Percentiles rank a stretch among this genome's conserved stretches.
phyloP scores from a whole-genome alignment of 805 yeast genomes.

The Myxozyma lipomycoides region DNA sequence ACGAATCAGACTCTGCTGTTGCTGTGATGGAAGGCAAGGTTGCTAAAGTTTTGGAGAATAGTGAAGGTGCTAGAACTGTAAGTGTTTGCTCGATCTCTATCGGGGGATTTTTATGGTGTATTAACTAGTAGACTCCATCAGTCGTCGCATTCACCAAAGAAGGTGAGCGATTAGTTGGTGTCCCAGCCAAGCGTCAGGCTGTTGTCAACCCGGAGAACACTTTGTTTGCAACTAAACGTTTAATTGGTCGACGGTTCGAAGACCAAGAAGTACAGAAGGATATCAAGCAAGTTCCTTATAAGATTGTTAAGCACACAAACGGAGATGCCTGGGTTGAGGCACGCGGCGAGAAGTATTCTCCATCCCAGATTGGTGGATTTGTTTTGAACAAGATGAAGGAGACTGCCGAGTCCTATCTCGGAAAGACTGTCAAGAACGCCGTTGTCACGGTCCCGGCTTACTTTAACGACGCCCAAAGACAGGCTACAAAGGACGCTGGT shows the following conservation, averaged over 20 bases:
- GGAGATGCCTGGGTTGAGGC: slow-evolving; percentile 98
- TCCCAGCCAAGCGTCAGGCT: slow-evolving; percentile 94
- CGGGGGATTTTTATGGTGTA: not conserved
- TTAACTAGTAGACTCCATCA: slow-evolving; percentile 61
- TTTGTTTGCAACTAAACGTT: slow-evolving; percentile 88
- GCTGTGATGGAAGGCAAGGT: slow-evolving; percentile 75
- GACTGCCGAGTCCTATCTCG: slow-evolving; percentile 89
- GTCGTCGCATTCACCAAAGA: slow-evolving; percentile 91
- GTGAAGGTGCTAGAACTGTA: slow-evolving; percentile 65
- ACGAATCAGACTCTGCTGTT: slow-evolving; percentile 60
- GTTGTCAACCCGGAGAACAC: slow-evolving; percentile 93
- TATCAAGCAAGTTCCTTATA: slow-evolving; percentile 81
- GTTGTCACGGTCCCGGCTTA: slow-evolving; percentile 89
- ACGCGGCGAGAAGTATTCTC: slow-evolving; percentile 82
- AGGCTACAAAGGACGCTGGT: slow-evolving; percentile 95
- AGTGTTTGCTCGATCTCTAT: not conserved
- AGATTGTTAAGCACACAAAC: slow-evolving; percentile 81
- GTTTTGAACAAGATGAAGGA: slow-evolving; percentile 95
- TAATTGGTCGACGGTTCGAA: slow-evolving; percentile 88
- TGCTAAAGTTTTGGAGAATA: slow-evolving; percentile 75
- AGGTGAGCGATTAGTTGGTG: slow-evolving; percentile 89
- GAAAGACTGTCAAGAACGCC: slow-evolving; percentile 83
- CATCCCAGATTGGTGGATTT: slow-evolving; percentile 93
- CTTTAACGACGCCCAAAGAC: slow-evolving; percentile 88
- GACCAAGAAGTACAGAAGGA: slow-evolving; percentile 90